Conservation (phyloP, 305 asterid genomes). For the Fraxinus ornus region DNA sequence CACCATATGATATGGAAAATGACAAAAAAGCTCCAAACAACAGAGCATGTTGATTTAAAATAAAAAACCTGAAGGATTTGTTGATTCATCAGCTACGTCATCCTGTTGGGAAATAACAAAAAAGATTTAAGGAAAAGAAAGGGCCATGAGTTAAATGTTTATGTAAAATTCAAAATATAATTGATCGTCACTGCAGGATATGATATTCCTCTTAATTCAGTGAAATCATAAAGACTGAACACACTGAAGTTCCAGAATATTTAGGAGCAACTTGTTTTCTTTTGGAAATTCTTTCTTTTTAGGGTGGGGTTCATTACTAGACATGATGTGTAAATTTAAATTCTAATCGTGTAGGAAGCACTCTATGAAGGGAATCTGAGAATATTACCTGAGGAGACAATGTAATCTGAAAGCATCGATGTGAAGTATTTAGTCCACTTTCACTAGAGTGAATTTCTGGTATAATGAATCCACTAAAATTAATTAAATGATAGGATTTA, state of each 20-base stretch:
- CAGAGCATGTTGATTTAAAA: conserved; percentile 13
- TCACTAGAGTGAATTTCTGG: conserved; percentile 89
- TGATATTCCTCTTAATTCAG: not conserved
- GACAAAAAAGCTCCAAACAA: conserved; percentile 24
- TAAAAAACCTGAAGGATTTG: conserved; percentile 51
- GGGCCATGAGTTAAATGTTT: conserved; percentile 27
- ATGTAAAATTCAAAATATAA: conserved; percentile 6
- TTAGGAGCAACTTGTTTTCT: not conserved
- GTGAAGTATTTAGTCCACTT: conserved; percentile 82
- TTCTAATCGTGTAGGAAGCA: not conserved
- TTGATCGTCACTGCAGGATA: not conserved
- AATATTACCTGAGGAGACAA: conserved; percentile 67
- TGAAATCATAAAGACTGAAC: not conserved
- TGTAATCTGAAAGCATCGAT: conserved; percentile 65
- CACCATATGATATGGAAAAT: conserved; percentile 14
- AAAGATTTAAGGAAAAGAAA: not conserved
- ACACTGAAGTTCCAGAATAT: not conserved
- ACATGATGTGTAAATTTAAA: not conserved
- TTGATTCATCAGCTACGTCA: conserved; percentile 60
- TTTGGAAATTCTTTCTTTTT: conserved; percentile 30
- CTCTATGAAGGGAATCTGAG: conserved; percentile 33
- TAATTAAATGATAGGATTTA: conserved; percentile 29
- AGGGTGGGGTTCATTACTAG: not conserved
- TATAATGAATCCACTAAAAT: conserved; percentile 38
- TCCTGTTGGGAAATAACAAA: conserved; percentile 48